Evolutionary conservation across 73 alveolate genomes (phyloP).

Genomic region (Blepharisma japonicum): DNA sequence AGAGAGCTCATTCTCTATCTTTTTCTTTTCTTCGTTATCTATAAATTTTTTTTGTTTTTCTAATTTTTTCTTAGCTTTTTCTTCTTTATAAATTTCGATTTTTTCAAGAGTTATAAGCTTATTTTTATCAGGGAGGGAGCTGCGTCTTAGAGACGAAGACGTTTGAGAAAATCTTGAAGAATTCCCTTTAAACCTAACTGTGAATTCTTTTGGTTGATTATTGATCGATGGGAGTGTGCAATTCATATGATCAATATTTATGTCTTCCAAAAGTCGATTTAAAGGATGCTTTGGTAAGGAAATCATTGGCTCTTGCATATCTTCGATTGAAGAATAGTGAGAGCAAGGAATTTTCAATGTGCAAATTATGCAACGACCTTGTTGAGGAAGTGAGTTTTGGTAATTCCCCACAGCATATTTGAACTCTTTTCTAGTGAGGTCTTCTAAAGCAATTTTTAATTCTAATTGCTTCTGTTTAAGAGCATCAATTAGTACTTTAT

Average conservation of each 20-base stretch:
- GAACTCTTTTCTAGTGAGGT: neutral
- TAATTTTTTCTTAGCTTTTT: neutral
- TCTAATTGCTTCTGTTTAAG: neutral
- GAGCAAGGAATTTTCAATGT: neutral
- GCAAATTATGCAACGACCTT: neutral
- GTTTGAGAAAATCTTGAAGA: neutral
- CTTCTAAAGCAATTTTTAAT: slow-evolving; percentile 2
- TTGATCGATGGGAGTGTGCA: neutral
- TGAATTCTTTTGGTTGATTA: neutral
- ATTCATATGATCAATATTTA: neutral
- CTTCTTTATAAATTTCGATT: slow-evolving; percentile 6
- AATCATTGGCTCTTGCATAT: neutral
- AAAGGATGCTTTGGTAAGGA: neutral
- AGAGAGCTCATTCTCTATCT: neutral
- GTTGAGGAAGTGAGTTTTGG: neutral
- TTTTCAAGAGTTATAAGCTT: neutral
- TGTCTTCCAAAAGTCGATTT: neutral
- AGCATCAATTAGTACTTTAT: neutral
- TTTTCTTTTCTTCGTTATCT: neutral
- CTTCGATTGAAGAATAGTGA: neutral
- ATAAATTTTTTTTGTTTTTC: neutral
- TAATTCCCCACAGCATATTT: neutral
- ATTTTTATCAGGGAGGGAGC: slow-evolving; percentile 2
- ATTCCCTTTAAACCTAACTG: neutral
- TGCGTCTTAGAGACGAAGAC: neutral